Evolutionary conservation across 139 green algal species (phyloP).

Genomic region (Micractinium sp.): DNA sequence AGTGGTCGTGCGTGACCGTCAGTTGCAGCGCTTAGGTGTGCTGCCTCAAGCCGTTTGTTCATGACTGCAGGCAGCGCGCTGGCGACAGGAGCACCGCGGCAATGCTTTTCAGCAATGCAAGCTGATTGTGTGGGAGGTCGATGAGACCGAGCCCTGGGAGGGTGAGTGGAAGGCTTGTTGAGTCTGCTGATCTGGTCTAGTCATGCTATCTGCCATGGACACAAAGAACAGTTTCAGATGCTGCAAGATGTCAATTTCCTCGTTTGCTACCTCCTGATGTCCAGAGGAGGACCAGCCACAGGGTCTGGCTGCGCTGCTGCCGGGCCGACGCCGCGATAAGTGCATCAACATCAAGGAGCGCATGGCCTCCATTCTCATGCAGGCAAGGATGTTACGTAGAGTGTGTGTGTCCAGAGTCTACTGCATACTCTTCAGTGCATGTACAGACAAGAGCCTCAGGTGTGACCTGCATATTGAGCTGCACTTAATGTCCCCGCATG

Average conservation of each 20-base stretch:
- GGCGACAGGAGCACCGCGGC: slow-evolving; percentile 43
- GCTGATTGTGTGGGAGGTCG: slow-evolving; percentile 52
- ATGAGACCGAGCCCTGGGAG: slow-evolving; percentile 36
- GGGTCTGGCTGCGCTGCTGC: slow-evolving; percentile 30
- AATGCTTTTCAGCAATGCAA: slow-evolving; percentile 26
- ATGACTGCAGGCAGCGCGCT: slow-evolving; percentile 34
- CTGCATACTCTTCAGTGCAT: too few relatives aligned
- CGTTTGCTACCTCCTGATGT: too few relatives aligned
- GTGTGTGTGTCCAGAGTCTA: too few relatives aligned
- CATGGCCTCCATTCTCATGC: slow-evolving; percentile 15
- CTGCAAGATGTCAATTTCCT: too few relatives aligned
- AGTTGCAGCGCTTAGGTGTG: neutral
- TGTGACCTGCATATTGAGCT: too few relatives aligned
- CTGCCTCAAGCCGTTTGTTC: too few relatives aligned
- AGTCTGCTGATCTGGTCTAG: too few relatives aligned
- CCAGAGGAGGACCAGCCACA: slow-evolving; percentile 22
- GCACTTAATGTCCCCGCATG: neutral
- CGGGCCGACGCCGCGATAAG: neutral
- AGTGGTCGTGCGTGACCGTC: neutral
- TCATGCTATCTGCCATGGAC: neutral
- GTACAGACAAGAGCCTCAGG: too few relatives aligned
- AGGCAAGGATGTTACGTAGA: too few relatives aligned
- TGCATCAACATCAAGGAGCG: slow-evolving; percentile 38
- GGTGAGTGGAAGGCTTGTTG: neutral
- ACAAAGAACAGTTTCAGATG: too few relatives aligned